Evolutionary conservation across 2,329 filamentous ascomycete species (phyloP).

Genomic region (Diplodia mutila): DNA sequence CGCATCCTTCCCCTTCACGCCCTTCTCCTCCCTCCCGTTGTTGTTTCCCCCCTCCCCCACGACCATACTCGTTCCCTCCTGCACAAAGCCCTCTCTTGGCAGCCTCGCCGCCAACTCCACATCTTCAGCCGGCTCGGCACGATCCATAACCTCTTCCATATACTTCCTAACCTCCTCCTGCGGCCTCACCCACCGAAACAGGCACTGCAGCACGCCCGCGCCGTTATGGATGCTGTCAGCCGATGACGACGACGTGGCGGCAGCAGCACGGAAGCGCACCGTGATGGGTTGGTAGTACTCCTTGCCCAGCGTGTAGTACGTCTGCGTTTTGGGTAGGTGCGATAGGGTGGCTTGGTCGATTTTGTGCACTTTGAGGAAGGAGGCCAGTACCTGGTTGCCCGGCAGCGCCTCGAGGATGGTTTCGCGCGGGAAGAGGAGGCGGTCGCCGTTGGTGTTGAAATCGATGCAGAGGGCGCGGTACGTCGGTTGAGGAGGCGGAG

Average conservation of each 20-base stretch:
- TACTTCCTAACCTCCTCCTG: slow-evolving; percentile 43
- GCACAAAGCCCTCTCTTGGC: slow-evolving; percentile 44
- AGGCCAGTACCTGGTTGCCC: slow-evolving; percentile 67
- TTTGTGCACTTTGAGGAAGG: slow-evolving; percentile 64
- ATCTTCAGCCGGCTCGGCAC: slow-evolving; percentile 58
- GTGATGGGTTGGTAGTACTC: slow-evolving; percentile 71
- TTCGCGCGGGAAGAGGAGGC: slow-evolving; percentile 78
- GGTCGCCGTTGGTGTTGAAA: slow-evolving; percentile 62
- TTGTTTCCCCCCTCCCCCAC: slow-evolving; percentile 25
- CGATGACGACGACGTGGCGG: not conserved
- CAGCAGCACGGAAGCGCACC: slow-evolving; percentile 56
- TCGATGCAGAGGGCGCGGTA: slow-evolving; percentile 41
- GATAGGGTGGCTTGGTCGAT: slow-evolving; percentile 41
- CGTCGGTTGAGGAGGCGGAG: slow-evolving; percentile 10
- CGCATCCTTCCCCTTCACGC: not conserved
- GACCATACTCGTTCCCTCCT: slow-evolving; percentile 33
- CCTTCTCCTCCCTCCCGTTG: not conserved
- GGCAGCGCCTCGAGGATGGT: slow-evolving; percentile 73
- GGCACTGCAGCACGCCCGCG: slow-evolving; percentile 57
- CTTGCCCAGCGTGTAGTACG: slow-evolving; percentile 21
- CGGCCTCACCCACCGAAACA: slow-evolving; percentile 59
- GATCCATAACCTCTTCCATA: slow-evolving; percentile 55
- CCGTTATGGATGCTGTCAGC: slow-evolving; percentile 38
- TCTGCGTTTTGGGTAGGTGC: slow-evolving; percentile 62
- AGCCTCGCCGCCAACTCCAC: slow-evolving; percentile 60